Base-by-base conservation (phyloP, 257 asterid species). In the Fraxinus excelsior region DNA sequence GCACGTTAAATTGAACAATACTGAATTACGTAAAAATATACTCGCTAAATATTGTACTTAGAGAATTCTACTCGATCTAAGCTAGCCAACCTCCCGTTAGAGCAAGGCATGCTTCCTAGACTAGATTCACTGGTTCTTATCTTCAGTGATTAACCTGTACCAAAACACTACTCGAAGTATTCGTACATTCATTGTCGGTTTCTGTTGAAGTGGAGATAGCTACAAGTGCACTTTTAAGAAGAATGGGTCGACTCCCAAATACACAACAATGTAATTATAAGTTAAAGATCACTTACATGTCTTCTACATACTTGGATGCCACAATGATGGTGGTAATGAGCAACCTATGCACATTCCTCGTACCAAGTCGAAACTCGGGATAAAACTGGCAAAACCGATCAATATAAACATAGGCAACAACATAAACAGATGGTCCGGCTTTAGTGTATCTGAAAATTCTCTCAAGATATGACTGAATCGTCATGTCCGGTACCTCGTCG, bases 241-340 rank as follows among this genome's bases (percentile, higher is more conserved):
- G 4, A 11, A 9, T 40, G 46, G 11, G 14, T 40, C 16, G 16
- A 40, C 2, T 9, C 46, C 11, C 14, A 10, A 40, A 40, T 11
- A 40, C 46, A 40, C 46, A 40, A 40, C 11, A 40, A 40, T 10
- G 2, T 46, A 46, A 46, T 46, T 46, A 14, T 5, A 7, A 53
- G 64, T 53, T 18, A 56, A 13, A 42, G 32, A 42, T 37, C 3
- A 81, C 99, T 91, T 83, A 95, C 99, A 87, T 88, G 81, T 95
- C 99, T 86, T 95, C 99, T 2, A 95, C 99, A 70, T 91, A 95
- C 75, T 95, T 95, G 3, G 99, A 95, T 2, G 99, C 96, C 37
- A 91, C 92, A 96, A 95, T 82, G 71, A 95, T 84, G 25, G 98
- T 91, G 0, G 98, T 91, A 70, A 95, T 91, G 73, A 95, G 97